Evolutionary conservation across 1,139 yeast species (phyloP), one percentile per base, ranked within the genome.

Genomic region (Magnusiomyces clavatus): DNA sequence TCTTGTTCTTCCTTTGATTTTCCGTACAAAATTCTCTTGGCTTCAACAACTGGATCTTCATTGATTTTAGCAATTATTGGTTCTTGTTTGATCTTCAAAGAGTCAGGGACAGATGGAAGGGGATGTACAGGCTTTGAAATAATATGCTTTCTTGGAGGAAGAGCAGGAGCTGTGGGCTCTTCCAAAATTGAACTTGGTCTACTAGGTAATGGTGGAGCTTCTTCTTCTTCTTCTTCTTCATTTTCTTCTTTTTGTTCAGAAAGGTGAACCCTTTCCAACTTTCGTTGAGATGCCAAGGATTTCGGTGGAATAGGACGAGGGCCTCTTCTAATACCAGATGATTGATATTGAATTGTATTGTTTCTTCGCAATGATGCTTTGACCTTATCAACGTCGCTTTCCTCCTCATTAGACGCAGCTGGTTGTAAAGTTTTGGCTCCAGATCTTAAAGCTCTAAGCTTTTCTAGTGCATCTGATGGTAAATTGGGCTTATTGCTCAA

Each of bases 381-480:
- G n/a, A 56, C 58, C 14, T 54, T 54, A 4, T 57, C 57, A 12
- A 60, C 47, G 0, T 57, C 53, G 34, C 57, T 60, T 13, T 55
- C 53, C n/a, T 37, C 54, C 46, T 58, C 54, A 50, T 57, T 58
- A 31, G 57, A 46, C 14, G 56, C 35, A 17, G 11, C 10, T 19
- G 20, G 19, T 8, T 8, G 29, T 17, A 34, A 8, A 20, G 29
- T 17, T 20, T 17, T 19, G 20, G 57, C 53, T 1, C 60, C 50
- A n/a, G 64, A 57, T 35, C 66, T 49, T 44, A 64, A 51, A n/a
- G 54, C 55, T 16, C 58, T 54, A 24, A 63, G 56, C 29, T 56
- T 55, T 34, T 61, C 64, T 38, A 60, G 39, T 2, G 64, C 64
- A 35, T 62, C 62, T 6, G 51, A 43, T 24, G 47, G 38, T 40